Base-by-base conservation (phyloP, 352 stramenopile species). In the Phytophthora rubi region DNA sequence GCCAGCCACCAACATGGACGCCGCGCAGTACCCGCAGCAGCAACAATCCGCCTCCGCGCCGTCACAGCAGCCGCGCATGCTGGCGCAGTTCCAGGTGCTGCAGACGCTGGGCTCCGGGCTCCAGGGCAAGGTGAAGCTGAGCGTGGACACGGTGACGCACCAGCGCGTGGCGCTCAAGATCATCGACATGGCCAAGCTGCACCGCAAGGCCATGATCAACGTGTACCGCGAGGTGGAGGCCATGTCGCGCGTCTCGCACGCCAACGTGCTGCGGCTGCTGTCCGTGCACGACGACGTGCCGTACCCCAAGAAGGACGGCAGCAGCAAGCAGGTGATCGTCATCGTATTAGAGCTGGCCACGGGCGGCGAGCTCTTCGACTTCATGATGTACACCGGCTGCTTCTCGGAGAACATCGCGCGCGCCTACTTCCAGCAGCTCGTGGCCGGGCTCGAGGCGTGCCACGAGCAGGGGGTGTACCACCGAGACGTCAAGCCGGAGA, bases 401-500 rank as follows among this genome's bases (percentile, higher is more conserved):
- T 97, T 98, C 62, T 88, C 85, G 26, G 92, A 97, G 72, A 84
- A 80, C 42, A 85, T 96, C 53, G 91, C 92, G 42, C 83, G 90
- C 58, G 90, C 86, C 21, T 97, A 97, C 76, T 97, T 97, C 69
- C 79, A 86, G 70, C 90, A 97, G 74, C 88, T 97, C 23, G 76
- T 96, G 30, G 57, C 72, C 10, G 92, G 90, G 0, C 77, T 98
- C 26, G 86, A 93, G 53, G 81, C 82, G 49, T 97, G 89, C 71
- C 91, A 98, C 71, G 65, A 57, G 16, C 88, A 86, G 56, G 86
- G 88, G 49, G 88, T 98, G n/a, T 95, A 92, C 73, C 91, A 98
- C 54, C 90, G 94, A 55, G 94, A 98, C 67, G 95, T 98, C 63
- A 98, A 98, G 76, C 94, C 94, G 4, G 94, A 98, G 68, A 98